Evolutionary conservation across 768 basidiomycete species (phyloP).

Genomic region (Boletus tomentosulus): DNA sequence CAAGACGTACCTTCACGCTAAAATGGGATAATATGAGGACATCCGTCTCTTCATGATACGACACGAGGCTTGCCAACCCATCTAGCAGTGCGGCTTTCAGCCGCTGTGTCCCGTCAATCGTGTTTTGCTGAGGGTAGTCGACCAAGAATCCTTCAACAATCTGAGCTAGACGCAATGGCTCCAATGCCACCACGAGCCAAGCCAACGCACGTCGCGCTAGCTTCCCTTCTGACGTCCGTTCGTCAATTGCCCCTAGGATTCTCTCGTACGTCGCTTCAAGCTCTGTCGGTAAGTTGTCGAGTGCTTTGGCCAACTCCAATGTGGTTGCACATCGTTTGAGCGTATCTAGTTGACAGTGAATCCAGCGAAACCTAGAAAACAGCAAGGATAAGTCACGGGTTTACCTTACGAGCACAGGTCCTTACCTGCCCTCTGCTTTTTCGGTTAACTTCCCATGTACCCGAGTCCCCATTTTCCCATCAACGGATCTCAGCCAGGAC

Average conservation of each 20-base stretch:
- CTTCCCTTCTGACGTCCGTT: not conserved
- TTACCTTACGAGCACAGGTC: too few relatives aligned
- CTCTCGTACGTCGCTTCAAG: slow-evolving; percentile 1
- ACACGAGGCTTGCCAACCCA: not conserved
- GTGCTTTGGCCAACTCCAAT: not conserved
- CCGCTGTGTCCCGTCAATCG: not conserved
- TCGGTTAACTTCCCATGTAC: not conserved
- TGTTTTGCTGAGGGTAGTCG: not conserved
- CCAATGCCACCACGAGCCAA: not conserved
- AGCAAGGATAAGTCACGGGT: not conserved
- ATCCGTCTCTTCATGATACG: not conserved
- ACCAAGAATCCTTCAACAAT: not conserved
- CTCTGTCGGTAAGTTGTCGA: not conserved
- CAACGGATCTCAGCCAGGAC: not conserved
- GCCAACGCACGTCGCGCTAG: not conserved
- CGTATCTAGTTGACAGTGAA: slow-evolving; percentile 1
- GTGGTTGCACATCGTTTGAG: not conserved
- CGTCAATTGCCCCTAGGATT: not conserved
- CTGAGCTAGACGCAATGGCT: not conserved
- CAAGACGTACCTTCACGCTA: not conserved
- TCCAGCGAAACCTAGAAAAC: slow-evolving; percentile 3
- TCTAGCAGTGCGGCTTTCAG: not conserved
- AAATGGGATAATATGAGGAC: not conserved
- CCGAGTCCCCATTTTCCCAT: not conserved
- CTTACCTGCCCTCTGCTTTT: slow-evolving; percentile 1